A percentile compares a stretch with the other conserved stretches of the same genome.
phyloP scores from a whole-genome alignment of 2,329 filamentous ascomycete species.

The Tolypocladium sp. region DNA sequence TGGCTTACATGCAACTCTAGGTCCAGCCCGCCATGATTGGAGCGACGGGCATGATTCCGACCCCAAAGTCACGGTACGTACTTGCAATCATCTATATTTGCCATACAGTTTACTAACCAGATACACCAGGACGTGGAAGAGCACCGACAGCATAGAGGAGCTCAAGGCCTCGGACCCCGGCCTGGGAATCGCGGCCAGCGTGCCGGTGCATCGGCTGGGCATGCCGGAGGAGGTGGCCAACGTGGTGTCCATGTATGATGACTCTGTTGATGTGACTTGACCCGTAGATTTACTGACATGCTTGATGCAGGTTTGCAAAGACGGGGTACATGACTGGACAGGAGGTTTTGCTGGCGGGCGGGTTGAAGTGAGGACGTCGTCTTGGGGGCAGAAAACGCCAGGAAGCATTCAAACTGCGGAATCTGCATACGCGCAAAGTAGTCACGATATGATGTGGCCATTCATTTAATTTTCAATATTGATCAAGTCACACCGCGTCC shows the following conservation, averaged over 20 bases:
- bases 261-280: not conserved
- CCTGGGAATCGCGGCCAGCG: slow-evolving; percentile 21
- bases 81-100: no score
- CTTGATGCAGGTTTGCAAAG: slow-evolving; percentile 14
- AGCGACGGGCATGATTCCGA: slow-evolving; percentile 24
- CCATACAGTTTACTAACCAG: not conserved
- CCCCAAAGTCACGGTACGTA: slow-evolving; percentile 17
- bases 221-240: slow-evolving; percentile 23
- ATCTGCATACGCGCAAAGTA: not conserved
- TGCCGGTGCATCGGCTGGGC: slow-evolving; percentile 24
- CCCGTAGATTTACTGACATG: not conserved
- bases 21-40: slow-evolving; percentile 26
- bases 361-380: slow-evolving; percentile 8
- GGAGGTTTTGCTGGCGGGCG: slow-evolving; percentile 15
- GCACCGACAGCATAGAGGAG: slow-evolving; percentile 17
- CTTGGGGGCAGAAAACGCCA: not conserved
- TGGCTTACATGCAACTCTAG: slow-evolving; percentile 6
- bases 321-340: slow-evolving; percentile 19
- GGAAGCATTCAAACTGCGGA: not conserved
- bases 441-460: not conserved
- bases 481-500: not conserved
- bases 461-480: not conserved
- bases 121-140: slow-evolving; percentile 18
- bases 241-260: slow-evolving; percentile 20
- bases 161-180: slow-evolving; percentile 20